These are phyloP conservation scores for Berkeleyomyces rouxiae DNA, from an alignment of 2,329 filamentous ascomycete genomes.

Conservation along the genomic window DNA sequence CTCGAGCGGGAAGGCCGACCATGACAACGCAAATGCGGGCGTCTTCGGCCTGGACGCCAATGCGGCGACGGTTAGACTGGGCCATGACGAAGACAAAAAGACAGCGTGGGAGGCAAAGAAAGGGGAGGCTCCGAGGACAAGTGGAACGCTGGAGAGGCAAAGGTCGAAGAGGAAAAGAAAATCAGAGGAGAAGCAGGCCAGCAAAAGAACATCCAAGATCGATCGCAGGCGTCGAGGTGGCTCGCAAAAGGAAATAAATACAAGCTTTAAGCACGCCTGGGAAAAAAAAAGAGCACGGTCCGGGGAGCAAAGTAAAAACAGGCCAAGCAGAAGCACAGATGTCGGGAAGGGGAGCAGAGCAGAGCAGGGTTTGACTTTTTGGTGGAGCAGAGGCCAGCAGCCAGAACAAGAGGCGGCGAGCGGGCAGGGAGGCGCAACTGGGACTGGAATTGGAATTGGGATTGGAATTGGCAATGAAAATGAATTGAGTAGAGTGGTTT, in stretches of 20 bases:
- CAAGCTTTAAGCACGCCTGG: background rate
- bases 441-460: too few relatives aligned
- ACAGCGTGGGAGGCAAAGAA: background rate
- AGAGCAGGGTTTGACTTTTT: background rate
- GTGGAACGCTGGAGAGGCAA: background rate
- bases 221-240: background rate
- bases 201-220: background rate
- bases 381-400: too few relatives aligned
- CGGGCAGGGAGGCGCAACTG: too few relatives aligned
- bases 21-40: constrained; percentile 96
- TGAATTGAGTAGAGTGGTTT: too few relatives aligned
- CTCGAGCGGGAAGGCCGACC: constrained; percentile 88
- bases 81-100: constrained; percentile 5
- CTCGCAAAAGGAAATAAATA: constrained; percentile 1
- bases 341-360: background rate
- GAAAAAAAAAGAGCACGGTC: background rate
- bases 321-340: background rate
- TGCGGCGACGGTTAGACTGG: constrained; percentile 21
- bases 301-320: background rate
- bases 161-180: background rate
- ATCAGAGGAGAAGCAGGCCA: background rate
- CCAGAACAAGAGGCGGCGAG: too few relatives aligned
- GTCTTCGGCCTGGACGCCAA: constrained; percentile 79
- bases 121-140: background rate
- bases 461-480: too few relatives aligned